Evolutionary conservation across 1,139 yeast genomes (phyloP), one percentile per base, ranked within the genome.

Genomic region (Hyphopichia buzzinii): DNA sequence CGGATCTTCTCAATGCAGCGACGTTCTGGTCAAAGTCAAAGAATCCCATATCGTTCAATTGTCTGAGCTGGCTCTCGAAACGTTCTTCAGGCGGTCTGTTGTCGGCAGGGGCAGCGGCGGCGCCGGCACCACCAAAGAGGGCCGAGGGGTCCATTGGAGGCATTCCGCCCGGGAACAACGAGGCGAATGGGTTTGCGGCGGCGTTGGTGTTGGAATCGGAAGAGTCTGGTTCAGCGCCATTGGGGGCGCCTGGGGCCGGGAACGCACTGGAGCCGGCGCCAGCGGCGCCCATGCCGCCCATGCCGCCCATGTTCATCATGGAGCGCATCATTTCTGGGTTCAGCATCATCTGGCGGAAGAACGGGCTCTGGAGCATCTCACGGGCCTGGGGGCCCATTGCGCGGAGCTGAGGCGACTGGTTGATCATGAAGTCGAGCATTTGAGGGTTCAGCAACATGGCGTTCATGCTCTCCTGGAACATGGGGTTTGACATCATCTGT

Each of bases 41-140:
- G 65, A 92, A 92, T 2, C 98, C 98, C 84, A 92, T 87, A 56
- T 92, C 98, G 58, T 92, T 92, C 57, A 92, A 75, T 59, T 90
- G 97, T 54, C 95, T 79, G 52, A 92, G 71, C 58, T 92, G 97
- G n/a, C 72, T 58, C 57, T 86, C 96, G 61, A 84, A 92, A 43
- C 95, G 76, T 59, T 88, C 97, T 68, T 92, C 98, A 8, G 97
- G 97, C 2, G 98, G 97, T 55, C 97, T 76, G 43, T 62, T 84
- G 52, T 90, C 97, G 11, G 64, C 75, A 4, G 81, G 79, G 14
- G 73, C 62, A 14, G 64, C 50, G 11, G 55, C 45, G 10, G 64
- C 52, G 39, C 47, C 46, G 17, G 17, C 15, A 6, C 17, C 29
- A 13, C 77, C 77, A 39, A 78, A 59, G 48, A 78, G 50, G 29